phyloP scores from a whole-genome alignment of 345 rosid genomes.

The Trapa incisa region DNA sequence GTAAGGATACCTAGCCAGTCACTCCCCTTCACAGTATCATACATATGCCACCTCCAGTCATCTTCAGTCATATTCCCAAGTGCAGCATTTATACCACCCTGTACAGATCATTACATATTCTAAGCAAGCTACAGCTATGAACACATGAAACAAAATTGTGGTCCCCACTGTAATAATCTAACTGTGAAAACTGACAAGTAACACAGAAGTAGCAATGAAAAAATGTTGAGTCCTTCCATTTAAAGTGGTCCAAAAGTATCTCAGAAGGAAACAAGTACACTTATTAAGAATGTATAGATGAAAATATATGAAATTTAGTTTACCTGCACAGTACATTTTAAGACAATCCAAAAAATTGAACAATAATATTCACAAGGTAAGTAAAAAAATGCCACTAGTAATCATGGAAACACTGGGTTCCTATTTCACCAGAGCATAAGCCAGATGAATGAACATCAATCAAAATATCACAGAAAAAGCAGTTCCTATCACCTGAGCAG shows the following conservation, averaged over 20 bases:
- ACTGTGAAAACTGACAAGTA: neutral
- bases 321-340: too few relatives aligned
- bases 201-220: neutral
- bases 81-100: slow-evolving; percentile 99
- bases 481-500: slow-evolving; percentile 66
- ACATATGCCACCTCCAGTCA: slow-evolving; percentile 99
- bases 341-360: too few relatives aligned
- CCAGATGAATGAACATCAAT: neutral
- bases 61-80: slow-evolving; percentile 95
- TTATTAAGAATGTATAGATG: too few relatives aligned
- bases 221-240: neutral
- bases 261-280: too few relatives aligned
- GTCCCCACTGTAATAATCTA: neutral
- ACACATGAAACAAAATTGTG: neutral
- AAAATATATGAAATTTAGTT: too few relatives aligned
- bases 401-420: neutral
- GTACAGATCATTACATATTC: slow-evolving; percentile 5
- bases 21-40: slow-evolving; percentile 98
- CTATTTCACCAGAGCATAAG: neutral
- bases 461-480: neutral
- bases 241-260: neutral
- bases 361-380: neutral
- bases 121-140: neutral
- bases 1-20: slow-evolving; percentile 78
- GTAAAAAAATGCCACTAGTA: neutral